phyloP scores from a whole-genome alignment of 2,329 filamentous ascomycete genomes.

The Phialocephala subalpina region DNA sequence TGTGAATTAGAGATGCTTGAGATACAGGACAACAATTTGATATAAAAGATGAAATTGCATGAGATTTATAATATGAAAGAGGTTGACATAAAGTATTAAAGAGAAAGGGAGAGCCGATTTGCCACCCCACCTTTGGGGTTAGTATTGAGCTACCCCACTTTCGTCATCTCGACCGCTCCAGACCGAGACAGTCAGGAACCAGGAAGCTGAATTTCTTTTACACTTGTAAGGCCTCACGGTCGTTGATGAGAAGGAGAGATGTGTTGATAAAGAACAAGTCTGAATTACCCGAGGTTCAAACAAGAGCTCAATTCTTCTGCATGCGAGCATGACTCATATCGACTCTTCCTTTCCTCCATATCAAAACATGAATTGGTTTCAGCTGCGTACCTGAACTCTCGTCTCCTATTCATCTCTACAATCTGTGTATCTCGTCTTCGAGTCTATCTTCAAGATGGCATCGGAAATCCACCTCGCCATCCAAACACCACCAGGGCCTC shows the following conservation, averaged over 20 bases:
- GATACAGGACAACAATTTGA: too few relatives aligned
- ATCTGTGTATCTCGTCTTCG: too few relatives aligned
- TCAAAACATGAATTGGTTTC: background rate
- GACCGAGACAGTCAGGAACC: background rate
- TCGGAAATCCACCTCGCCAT: constrained; percentile 12
- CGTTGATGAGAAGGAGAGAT: background rate
- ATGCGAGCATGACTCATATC: background rate
- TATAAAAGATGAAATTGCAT: too few relatives aligned
- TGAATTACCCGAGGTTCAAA: too few relatives aligned
- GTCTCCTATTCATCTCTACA: too few relatives aligned
- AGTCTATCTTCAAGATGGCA: background rate
- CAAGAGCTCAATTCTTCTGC: background rate
- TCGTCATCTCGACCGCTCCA: background rate
- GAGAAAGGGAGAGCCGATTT: background rate
- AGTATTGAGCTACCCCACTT: background rate
- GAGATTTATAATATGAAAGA: background rate
- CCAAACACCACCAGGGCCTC: constrained; percentile 18
- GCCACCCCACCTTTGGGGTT: constrained; percentile 8
- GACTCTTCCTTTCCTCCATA: background rate
- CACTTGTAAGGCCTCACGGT: background rate
- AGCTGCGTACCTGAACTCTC: too few relatives aligned
- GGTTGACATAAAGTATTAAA: background rate
- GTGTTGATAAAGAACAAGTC: too few relatives aligned
- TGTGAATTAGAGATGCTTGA: background rate
- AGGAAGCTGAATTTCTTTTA: background rate